A percentile compares a stretch with the other conserved stretches of the same genome.
Conservation (phyloP, 495 filamentous ascomycete genomes). For the Penicillium turbatum region DNA sequence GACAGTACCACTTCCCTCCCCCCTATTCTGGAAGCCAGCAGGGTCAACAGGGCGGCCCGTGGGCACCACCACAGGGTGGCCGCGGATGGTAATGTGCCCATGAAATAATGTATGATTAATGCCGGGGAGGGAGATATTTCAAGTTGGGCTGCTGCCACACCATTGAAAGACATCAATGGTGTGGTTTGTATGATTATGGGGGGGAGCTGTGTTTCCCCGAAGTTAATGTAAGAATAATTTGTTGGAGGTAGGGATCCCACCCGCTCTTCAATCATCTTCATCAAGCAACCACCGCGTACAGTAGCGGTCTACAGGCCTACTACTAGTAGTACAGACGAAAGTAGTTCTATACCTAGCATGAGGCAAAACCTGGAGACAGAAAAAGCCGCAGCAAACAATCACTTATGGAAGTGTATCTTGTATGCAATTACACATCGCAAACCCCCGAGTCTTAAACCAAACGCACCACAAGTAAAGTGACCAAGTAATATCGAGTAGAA, state of each 20-base stretch:
- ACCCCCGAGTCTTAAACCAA: conserved; percentile 7
- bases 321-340: too few species aligned
- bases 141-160: not conserved
- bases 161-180: not conserved
- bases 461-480: conserved; percentile 9
- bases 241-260: not conserved
- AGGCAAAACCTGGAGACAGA: too few species aligned
- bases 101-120: not conserved
- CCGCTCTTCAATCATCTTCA: too few species aligned
- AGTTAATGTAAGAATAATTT: not conserved
- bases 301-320: too few species aligned
- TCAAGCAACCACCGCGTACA: not conserved
- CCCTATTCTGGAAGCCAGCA: conserved; percentile 29
- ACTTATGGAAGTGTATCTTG: not conserved
- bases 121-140: not conserved
- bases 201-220: not conserved
- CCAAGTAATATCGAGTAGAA: conserved; percentile 10
- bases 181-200: not conserved
- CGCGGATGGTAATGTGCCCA: conserved; percentile 22
- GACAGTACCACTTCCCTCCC: conserved; percentile 38
- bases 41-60: conserved; percentile 19
- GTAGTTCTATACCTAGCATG: too few species aligned
- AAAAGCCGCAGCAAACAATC: not conserved
- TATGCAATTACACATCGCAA: not conserved
- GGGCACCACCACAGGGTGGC: conserved; percentile 22